A percentile compares a stretch with the other conserved stretches of the same genome.
These are phyloP conservation scores for Fraxinus pennsylvanica DNA, from an alignment of 257 asterid genomes.

Conservation along the genomic window DNA sequence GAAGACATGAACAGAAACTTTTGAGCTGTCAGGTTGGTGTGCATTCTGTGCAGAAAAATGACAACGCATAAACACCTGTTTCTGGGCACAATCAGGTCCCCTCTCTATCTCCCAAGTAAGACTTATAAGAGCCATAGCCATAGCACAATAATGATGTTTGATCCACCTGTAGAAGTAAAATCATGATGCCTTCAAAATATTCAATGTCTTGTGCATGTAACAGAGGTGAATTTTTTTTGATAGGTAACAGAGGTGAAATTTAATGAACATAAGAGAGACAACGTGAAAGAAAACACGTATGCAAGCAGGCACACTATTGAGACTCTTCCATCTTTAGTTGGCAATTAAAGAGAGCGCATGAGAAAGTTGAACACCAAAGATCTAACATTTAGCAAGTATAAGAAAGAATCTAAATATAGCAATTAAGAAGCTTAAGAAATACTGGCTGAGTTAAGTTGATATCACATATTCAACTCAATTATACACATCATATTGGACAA, in stretches of 20 bases:
- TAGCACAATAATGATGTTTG: constrained; percentile 87
- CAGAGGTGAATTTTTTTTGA: not conserved
- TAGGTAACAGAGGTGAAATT: not conserved
- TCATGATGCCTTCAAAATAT: not conserved
- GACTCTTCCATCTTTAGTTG: not conserved
- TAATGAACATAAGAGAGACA: constrained; percentile 1
- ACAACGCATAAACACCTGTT: constrained; percentile 56
- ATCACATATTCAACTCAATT: not conserved
- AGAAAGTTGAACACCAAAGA: constrained; percentile 6
- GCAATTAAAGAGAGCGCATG: not conserved
- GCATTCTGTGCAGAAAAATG: not conserved
- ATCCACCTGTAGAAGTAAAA: constrained; percentile 80
- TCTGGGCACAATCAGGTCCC: constrained; percentile 84
- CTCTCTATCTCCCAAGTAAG: constrained; percentile 95
- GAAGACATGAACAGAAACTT: constrained; percentile 5
- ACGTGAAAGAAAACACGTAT: not conserved
- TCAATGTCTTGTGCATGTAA: constrained; percentile 8
- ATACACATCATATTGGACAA: not conserved
- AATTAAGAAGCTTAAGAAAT: not conserved
- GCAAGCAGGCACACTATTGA: not conserved
- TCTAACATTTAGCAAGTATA: not conserved
- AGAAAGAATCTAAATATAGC: constrained; percentile 7
- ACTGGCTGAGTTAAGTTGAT: not conserved
- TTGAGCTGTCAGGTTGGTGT: constrained; percentile 16
- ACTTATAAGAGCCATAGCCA: constrained; percentile 97